phyloP scores from a whole-genome alignment of 1,284 basidiomycete genomes.

The Rhodotorula sp. region DNA sequence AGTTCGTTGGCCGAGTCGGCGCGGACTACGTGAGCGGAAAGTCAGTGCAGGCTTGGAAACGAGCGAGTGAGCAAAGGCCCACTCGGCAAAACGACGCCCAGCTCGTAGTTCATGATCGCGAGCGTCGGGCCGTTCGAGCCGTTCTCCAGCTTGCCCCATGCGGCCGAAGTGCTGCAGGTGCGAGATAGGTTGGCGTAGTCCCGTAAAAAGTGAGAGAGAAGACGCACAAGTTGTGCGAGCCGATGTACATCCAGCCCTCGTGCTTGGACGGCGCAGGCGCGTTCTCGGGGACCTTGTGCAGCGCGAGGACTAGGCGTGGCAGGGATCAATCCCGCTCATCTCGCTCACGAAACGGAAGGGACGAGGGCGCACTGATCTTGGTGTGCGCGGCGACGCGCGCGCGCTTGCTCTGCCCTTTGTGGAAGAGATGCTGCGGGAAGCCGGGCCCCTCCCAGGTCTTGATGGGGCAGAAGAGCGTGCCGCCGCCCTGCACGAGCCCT shows the following conservation, averaged over 20 bases:
- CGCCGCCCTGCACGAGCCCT: constrained; percentile 11
- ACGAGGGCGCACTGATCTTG: constrained; percentile 27
- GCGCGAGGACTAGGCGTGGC: constrained; percentile 19
- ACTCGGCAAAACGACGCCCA: constrained; percentile 36
- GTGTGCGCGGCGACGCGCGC: constrained; percentile 31
- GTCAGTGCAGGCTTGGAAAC: not conserved
- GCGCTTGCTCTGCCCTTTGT: constrained; percentile 31
- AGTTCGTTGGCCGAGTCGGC: constrained; percentile 27
- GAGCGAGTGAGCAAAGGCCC: not conserved
- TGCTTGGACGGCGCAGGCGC: not conserved
- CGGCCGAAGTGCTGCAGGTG: constrained; percentile 22
- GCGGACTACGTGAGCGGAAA: constrained; percentile 8
- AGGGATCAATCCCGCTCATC: not conserved
- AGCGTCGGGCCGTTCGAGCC: constrained; percentile 16
- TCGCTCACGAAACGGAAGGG: not conserved
- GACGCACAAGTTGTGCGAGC: constrained; percentile 40
- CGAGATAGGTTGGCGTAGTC: not conserved
- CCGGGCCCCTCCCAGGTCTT: constrained; percentile 6
- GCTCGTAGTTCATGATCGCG: constrained; percentile 35
- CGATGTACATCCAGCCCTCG: constrained; percentile 39
- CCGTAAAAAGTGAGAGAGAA: too few relatives aligned
- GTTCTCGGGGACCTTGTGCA: constrained; percentile 16
- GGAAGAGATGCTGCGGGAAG: constrained; percentile 29
- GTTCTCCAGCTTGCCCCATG: constrained; percentile 35
- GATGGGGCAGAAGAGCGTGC: constrained; percentile 37